These are phyloP conservation scores for Ceratocystis lukuohia DNA, from an alignment of 2,329 filamentous ascomycete species.

Conservation along the genomic window DNA sequence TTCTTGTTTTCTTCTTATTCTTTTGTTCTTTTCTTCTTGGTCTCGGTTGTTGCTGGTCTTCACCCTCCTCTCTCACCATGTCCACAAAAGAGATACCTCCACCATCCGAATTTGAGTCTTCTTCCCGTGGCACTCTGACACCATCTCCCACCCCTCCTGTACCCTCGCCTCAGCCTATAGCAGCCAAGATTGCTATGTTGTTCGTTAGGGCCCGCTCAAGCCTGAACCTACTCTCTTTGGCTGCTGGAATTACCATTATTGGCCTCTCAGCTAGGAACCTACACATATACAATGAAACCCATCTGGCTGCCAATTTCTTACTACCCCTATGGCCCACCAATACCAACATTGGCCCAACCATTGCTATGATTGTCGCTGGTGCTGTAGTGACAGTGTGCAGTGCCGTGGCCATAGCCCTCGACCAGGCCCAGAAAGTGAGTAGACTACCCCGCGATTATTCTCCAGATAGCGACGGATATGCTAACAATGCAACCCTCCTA, in stretches of 20 bases:
- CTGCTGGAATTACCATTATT: slow-evolving; percentile 39
- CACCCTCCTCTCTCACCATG: slow-evolving; percentile 11
- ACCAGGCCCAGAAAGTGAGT: slow-evolving; percentile 40
- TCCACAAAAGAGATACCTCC: slow-evolving; percentile 29
- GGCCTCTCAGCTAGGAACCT: slow-evolving; percentile 42
- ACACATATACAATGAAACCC: slow-evolving; percentile 41
- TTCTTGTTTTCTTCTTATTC: slow-evolving; percentile 8
- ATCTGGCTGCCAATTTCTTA: slow-evolving; percentile 33
- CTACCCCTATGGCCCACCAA: slow-evolving; percentile 45
- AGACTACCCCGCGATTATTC: background rate
- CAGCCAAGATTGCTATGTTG: slow-evolving; percentile 28
- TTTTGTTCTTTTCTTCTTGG: background rate
- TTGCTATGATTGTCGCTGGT: slow-evolving; percentile 41
- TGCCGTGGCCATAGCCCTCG: slow-evolving; percentile 34
- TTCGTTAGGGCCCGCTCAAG: slow-evolving; percentile 35
- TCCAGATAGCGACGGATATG: background rate
- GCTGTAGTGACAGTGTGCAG: slow-evolving; percentile 38
- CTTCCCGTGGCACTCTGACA: slow-evolving; percentile 29
- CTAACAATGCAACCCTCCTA: slow-evolving; percentile 20
- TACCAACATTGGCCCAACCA: slow-evolving; percentile 43
- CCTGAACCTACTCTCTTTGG: slow-evolving; percentile 37
- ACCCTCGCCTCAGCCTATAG: slow-evolving; percentile 26
- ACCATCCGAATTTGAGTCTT: slow-evolving; percentile 37
- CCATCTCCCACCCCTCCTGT: slow-evolving; percentile 15
- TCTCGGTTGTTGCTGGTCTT: slow-evolving; percentile 9